phyloP scores from a whole-genome alignment of 257 asterid species.

The Parsonsia alboflavescens region DNA sequence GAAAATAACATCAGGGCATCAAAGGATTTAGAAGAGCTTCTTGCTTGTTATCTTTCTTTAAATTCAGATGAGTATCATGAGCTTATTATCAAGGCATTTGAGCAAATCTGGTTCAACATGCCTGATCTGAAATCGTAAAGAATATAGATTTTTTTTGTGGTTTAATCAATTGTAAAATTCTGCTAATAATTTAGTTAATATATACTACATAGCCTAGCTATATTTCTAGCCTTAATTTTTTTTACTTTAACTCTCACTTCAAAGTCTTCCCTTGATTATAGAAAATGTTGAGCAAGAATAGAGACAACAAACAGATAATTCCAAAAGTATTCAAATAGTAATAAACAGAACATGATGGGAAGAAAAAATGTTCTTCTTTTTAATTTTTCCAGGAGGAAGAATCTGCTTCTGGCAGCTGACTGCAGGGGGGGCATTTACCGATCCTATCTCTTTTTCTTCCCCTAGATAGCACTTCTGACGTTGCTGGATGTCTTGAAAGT shows the following conservation, averaged over 20 bases:
- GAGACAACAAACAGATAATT: slow-evolving; percentile 2
- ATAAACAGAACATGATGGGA: not conserved
- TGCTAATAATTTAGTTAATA: slow-evolving; percentile 5
- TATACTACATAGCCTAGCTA: slow-evolving; percentile 1
- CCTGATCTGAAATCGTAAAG: slow-evolving; percentile 23
- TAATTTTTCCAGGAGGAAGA: not conserved
- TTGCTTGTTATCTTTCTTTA: slow-evolving; percentile 77
- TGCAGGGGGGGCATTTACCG: not conserved
- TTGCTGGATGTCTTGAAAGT: not conserved
- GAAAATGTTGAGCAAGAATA: not conserved
- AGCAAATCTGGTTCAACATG: slow-evolving; percentile 77
- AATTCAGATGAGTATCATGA: slow-evolving; percentile 73
- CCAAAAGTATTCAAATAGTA: not conserved
- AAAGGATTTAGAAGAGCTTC: slow-evolving; percentile 74
- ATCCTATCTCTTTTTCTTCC: slow-evolving; percentile 1
- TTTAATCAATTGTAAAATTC: slow-evolving; percentile 8
- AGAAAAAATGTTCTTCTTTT: no score
- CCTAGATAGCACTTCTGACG: slow-evolving; percentile 5
- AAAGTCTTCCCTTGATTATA: not conserved
- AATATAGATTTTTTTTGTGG: not conserved
- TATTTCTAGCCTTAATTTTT: not conserved
- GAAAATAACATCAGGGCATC: slow-evolving; percentile 68
- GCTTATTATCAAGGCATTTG: slow-evolving; percentile 68
- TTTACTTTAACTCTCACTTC: not conserved
- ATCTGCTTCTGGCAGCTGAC: not conserved